Base-by-base conservation (phyloP, 1,139 yeast genomes). In the Magnusiomyces sp. region DNA sequence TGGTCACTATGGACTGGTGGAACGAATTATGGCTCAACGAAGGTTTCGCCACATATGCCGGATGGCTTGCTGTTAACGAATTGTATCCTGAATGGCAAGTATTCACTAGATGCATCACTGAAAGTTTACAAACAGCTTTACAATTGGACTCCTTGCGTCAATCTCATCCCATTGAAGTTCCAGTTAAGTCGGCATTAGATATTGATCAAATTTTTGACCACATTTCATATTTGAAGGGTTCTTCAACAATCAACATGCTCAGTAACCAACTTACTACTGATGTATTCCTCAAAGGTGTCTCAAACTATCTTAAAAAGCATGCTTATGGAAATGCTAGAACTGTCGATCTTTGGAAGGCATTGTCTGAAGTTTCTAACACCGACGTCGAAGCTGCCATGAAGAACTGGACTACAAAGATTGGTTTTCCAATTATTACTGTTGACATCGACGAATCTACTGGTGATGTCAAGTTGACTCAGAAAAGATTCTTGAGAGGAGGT, bases 1-100 rank as follows among this genome's bases (percentile, higher is more conserved):
- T 83, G 64, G 90, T 83, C 53, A 83, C 92, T 50, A 83, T 83
- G 92, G 81, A 81, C 55, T 83, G 87, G 84, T 83, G 92, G 92
- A 87, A 82, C 65, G 89, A 81, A 59, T 74, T 83, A 59, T 83
- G 92, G 92, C 73, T 83, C 56, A 83, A 83, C 65, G 92, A 83
- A 69, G 90, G 90, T 36, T 84, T 84, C 63, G 94, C 92, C 48
- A 84, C 92, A 47, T 83, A 86, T 84, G 82, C 81, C 63, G 82
- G 86, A 11, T 82, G 80, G 75, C 70, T 72, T 56, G 84, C 86
- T 1, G 80, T 83, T 56, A 79, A 82, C 66, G 69, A 73, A 56
- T 71, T 81, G 60, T 76, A 72, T 63, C 90, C 90, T 37, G 83
- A 81, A 54, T 82, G 90, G 90, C 79, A 81, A 45, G 70, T 82